Evolutionary conservation across 2,329 filamentous ascomycete species (phyloP).

Genomic region (Akanthomyces muscarius): DNA sequence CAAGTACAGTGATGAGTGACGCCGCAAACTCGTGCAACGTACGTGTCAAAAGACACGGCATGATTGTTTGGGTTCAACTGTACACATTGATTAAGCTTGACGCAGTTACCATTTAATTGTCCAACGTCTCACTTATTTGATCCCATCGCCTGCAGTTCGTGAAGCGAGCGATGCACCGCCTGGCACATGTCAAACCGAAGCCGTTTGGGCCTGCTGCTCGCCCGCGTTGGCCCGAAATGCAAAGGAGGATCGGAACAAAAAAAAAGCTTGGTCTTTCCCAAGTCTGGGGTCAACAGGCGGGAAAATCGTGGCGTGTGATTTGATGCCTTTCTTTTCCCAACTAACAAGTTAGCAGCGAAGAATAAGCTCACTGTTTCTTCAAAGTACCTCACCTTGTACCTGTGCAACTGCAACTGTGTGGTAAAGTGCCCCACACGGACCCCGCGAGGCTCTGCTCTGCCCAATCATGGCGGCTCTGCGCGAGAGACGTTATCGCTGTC

Average conservation of each 20-base stretch:
- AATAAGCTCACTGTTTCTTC: background rate
- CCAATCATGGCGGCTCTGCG: conserved; percentile 1
- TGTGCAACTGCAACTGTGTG: background rate
- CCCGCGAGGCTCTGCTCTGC: background rate
- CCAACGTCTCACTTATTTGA: background rate
- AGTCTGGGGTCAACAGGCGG: background rate
- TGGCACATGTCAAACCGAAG: background rate
- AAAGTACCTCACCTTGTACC: background rate
- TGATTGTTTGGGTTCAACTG: too few species aligned
- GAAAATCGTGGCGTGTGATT: background rate
- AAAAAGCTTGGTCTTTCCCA: background rate
- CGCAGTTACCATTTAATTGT: background rate
- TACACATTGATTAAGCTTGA: too few species aligned
- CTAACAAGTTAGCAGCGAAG: too few species aligned
- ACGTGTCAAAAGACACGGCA: too few species aligned
- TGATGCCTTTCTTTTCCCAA: background rate
- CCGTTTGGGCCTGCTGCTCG: background rate
- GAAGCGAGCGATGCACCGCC: background rate
- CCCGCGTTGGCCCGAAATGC: background rate
- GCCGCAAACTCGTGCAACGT: too few species aligned
- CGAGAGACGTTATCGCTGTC: conserved; percentile 10
- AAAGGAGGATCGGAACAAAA: background rate
- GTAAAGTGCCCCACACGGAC: background rate
- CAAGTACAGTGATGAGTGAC: too few species aligned
- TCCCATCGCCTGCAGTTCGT: background rate